Evolutionary conservation across 805 yeast genomes (phyloP), one percentile per base, ranked within the genome.

Genomic region (Sugiyamaella mastotermitis): DNA sequence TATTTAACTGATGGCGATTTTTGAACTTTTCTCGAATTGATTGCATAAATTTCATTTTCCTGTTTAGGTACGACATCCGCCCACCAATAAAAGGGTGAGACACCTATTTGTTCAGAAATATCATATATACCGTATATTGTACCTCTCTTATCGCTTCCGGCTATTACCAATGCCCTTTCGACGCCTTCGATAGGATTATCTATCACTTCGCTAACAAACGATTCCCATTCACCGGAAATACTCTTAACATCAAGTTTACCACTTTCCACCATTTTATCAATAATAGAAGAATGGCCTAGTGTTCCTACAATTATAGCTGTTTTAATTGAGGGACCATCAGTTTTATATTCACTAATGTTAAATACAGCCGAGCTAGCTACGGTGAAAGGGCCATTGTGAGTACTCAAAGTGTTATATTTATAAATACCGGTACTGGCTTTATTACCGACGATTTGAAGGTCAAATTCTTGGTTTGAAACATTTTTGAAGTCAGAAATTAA

Each of bases 71-170:
- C 31, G 7, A 39, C 40, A 14, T 44, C 48, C 5, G 43, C 48
- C 46, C 43, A 43, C 23, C 27, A 43, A 31, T 43, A 33, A 21
- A 40, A 37, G 15, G 47, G 47, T 10, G 47, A 43, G 3, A 43
- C 45, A 5, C 47, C 47, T 22, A 43, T 43, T 26, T 40, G 45
- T 38, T 37, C 36, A 13, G 45, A 43, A 14, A 43, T 37, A 17
- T 37, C 40, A 21, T 43, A 43, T 14, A 43, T 7, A 18, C 47
- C 47, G 29, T 31, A 43, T 5, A 39, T 40, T 4, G 47, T 37
- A 21, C 43, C 48, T 20, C 48, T 28, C 22, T 35, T 39, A 33
- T 42, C 48, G 20, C 39, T 32, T 13, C 48, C 48, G 19, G 37
- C 44, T 31, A 45, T 42, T 11, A 42, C 46, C 15, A 45, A 20